Evolutionary conservation across 2,329 filamentous ascomycete species (phyloP).

Genomic region (Thyridium curvatum): DNA sequence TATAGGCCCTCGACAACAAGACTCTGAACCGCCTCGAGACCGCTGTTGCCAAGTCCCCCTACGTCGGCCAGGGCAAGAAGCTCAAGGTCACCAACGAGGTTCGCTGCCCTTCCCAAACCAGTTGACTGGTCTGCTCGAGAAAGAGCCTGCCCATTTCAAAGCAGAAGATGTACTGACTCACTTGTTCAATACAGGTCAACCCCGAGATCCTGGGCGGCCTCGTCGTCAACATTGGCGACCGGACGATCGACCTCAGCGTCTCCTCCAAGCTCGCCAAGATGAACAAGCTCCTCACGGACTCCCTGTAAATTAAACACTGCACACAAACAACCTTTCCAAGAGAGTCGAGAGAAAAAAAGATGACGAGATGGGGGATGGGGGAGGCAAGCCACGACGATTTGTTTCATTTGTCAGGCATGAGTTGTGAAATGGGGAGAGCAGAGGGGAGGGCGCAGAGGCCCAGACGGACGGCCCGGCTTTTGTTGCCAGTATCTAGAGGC

Average conservation of each 20-base stretch:
- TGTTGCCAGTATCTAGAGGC: no score
- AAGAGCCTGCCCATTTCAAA: no score
- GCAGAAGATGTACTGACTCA: constrained; percentile 1
- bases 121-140: no score
- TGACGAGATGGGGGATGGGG: constrained; percentile 1
- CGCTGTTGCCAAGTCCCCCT: constrained; percentile 83
- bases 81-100: constrained; percentile 91
- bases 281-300: constrained; percentile 98
- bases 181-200: constrained; percentile 65
- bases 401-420: no score
- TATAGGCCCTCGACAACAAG: constrained; percentile 85
- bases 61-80: constrained; percentile 89
- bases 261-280: constrained; percentile 93
- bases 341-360: constrained; percentile 3
- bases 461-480: no score
- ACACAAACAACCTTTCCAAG: no score
- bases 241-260: constrained; percentile 96
- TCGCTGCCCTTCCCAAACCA: no score
- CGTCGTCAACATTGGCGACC: constrained; percentile 93
- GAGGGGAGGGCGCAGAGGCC: no score
- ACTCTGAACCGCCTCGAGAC: constrained; percentile 79
- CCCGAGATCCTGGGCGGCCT: constrained; percentile 90
- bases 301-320: constrained; percentile 79
- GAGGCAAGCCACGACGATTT: not conserved
- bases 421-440: no score